A percentile compares a stretch with the other conserved stretches of the same genome.
These are phyloP conservation scores for Hymenoscyphus fructigenus DNA, from an alignment of 2,329 filamentous ascomycete species.

Conservation along the genomic window DNA sequence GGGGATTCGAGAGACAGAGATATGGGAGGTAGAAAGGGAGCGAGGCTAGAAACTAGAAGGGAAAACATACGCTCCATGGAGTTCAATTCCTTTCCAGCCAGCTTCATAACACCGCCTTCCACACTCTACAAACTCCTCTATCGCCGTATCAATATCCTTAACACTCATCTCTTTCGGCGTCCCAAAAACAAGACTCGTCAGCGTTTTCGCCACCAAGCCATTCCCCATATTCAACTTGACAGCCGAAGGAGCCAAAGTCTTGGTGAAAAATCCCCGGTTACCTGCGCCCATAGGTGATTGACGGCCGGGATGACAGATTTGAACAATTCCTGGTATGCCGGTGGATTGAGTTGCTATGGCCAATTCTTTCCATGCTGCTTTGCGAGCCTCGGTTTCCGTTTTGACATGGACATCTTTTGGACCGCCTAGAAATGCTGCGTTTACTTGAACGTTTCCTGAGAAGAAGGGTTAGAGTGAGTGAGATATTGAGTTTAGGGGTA, in stretches of 20 bases:
- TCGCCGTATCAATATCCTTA: slow-evolving; percentile 53
- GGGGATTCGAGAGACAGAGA: neutral
- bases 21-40: no score
- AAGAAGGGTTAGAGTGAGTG: neutral
- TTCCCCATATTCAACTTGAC: slow-evolving; percentile 44
- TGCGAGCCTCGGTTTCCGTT: slow-evolving; percentile 33
- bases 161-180: slow-evolving; percentile 56
- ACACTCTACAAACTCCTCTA: slow-evolving; percentile 51
- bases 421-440: slow-evolving; percentile 40
- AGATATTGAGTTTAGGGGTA: neutral
- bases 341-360: slow-evolving; percentile 35
- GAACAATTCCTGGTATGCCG: slow-evolving; percentile 43
- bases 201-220: slow-evolving; percentile 36
- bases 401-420: slow-evolving; percentile 35
- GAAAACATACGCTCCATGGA: slow-evolving; percentile 47
- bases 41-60: slow-evolving; percentile 21
- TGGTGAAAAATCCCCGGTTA: slow-evolving; percentile 38
- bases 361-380: slow-evolving; percentile 41
- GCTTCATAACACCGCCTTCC: slow-evolving; percentile 50
- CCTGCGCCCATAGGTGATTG: slow-evolving; percentile 45
- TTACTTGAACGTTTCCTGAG: slow-evolving; percentile 47
- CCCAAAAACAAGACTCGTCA: slow-evolving; percentile 43
- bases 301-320: slow-evolving; percentile 49
- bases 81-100: slow-evolving; percentile 53
- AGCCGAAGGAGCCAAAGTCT: slow-evolving; percentile 45